Conservation (phyloP, 495 filamentous ascomycete genomes). For the Xylaria flabelliformis region DNA sequence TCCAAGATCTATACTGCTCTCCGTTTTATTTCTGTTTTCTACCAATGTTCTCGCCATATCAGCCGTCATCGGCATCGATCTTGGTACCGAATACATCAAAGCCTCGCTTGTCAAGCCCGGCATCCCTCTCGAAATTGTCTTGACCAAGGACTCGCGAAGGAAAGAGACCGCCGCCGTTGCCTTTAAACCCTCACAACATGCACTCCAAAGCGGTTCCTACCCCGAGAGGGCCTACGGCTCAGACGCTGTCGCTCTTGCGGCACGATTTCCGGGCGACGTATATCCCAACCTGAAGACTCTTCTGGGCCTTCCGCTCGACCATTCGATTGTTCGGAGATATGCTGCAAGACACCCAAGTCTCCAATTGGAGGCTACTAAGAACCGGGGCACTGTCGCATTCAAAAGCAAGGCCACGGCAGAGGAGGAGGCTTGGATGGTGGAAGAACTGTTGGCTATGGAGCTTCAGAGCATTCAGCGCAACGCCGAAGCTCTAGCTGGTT, state of each 20-base stretch:
- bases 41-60: constrained; percentile 60
- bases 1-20: constrained; percentile 52
- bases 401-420: constrained; percentile 68
- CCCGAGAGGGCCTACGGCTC: constrained; percentile 92
- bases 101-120: constrained; percentile 95
- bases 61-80: constrained; percentile 88
- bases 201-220: constrained; percentile 64
- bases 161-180: constrained; percentile 92
- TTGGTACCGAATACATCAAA: constrained; percentile 98
- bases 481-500: constrained; percentile 84
- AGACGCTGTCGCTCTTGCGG: constrained; percentile 85
- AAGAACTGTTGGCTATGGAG: constrained; percentile 97
- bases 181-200: constrained; percentile 80
- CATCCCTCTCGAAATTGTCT: constrained; percentile 96
- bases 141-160: constrained; percentile 97
- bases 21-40: constrained; percentile 56
- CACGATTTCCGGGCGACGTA: constrained; percentile 88
- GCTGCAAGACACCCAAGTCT: constrained; percentile 73
- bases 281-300: constrained; percentile 92
- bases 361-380: constrained; percentile 58
- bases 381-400: constrained; percentile 75
- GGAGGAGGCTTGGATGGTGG: constrained; percentile 79
- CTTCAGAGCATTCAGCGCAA: constrained; percentile 86
- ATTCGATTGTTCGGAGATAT: constrained; percentile 71
- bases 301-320: constrained; percentile 71